Evolutionary conservation across 2,329 filamentous ascomycete genomes (phyloP), one percentile per base, ranked within the genome.

Genomic region (Aspergillus melleus): DNA sequence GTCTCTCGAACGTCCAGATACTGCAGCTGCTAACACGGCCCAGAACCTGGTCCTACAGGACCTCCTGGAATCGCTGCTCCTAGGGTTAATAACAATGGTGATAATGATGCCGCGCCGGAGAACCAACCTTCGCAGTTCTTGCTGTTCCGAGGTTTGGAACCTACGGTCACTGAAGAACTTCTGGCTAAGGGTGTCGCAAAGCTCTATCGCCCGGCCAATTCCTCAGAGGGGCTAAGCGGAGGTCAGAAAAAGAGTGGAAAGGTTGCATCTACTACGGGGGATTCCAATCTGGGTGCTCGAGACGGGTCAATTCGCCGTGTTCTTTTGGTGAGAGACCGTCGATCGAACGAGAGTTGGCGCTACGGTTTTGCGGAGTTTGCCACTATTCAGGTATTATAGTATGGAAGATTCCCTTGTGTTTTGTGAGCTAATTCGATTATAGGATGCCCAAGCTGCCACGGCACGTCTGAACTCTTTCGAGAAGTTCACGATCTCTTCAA

Each of bases 341-440:
- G 81, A 61, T 89, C 83, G 4, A 84, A 91, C 57, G 88, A 90
- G 61, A 91, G 88, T 54, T 90, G 90, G 82, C 86, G 88, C 65
- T 96, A 91, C 68, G 91, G 91, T 0, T 96, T 96, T 74, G 91
- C 88, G 1, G 91, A 96, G 73, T 96, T 93, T 71, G 88, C 86
- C 67, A 89, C 86, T 0, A 80, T 91, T 19, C 86, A 90, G 66
- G 81, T 80, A 74, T 50, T 55, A 36, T 24, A 20, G 3, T 2
- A 20, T 20, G 19, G n/a, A 6, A 10, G 10, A 11, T 14, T 16
- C 4, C 19, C 36, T 19, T 47, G 12, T 10, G 8, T n/a, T 14
- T 32, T 9, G 4, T 52, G 39, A 20, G 32, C 51, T 53, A 53
- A 53, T 22, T 5, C 6, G 9, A 22, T 19, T 10, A 3, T 50